phyloP scores from a whole-genome alignment of 2,329 filamentous ascomycete genomes.

The Emericellopsis cladophorae region DNA sequence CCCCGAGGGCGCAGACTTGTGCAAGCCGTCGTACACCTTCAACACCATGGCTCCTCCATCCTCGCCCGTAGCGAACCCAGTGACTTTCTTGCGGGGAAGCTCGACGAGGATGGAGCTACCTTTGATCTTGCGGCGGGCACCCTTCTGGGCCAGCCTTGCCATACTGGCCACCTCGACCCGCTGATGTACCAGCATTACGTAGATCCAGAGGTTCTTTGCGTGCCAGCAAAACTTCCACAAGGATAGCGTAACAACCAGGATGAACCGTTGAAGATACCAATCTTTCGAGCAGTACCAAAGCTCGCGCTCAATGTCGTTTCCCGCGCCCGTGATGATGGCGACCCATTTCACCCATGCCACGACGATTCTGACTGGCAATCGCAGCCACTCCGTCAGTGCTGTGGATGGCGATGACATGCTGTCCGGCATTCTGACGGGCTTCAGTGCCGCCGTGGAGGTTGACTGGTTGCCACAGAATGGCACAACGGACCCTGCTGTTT shows the following conservation, averaged over 20 bases:
- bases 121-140: conserved; percentile 13
- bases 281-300: conserved; percentile 18
- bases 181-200: conserved; percentile 16
- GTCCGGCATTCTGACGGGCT: conserved; percentile 5
- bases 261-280: conserved; percentile 9
- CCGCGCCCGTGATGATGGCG: conserved; percentile 19
- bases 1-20: conserved; percentile 6
- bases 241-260: conserved; percentile 12
- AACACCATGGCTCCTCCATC: conserved; percentile 12
- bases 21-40: conserved; percentile 14
- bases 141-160: conserved; percentile 17
- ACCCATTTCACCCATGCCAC: conserved; percentile 17
- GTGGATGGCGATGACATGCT: neutral
- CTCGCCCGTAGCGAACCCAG: conserved; percentile 15
- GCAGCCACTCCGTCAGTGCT: conserved; percentile 6
- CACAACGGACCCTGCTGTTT: conserved; percentile 3
- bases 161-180: conserved; percentile 17
- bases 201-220: conserved; percentile 18
- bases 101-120: conserved; percentile 16
- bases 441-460: neutral
- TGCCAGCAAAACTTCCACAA: conserved; percentile 18
- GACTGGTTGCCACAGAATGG: neutral
- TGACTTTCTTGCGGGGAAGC: conserved; percentile 15
- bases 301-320: conserved; percentile 20
- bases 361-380: conserved; percentile 8